These are phyloP conservation scores for Lantana camara DNA, from an alignment of 257 asterid species.

Conservation along the genomic window DNA sequence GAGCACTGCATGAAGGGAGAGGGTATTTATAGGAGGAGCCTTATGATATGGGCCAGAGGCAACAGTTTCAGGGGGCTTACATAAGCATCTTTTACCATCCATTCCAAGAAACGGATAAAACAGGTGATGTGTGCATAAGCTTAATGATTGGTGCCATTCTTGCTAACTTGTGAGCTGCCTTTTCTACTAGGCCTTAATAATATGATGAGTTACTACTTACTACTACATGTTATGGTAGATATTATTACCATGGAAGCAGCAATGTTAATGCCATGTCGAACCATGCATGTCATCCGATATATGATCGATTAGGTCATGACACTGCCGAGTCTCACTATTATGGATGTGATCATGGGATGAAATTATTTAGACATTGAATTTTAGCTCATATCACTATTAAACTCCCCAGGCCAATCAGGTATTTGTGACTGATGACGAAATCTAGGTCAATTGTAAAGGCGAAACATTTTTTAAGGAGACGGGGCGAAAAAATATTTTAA, in stretches of 20 bases:
- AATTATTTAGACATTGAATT: slow-evolving; percentile 27
- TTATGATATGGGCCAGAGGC: slow-evolving; percentile 31
- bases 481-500: slow-evolving; percentile 29
- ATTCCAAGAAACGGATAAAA: slow-evolving; percentile 30
- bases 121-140: slow-evolving; percentile 43
- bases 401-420: slow-evolving; percentile 32
- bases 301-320: slow-evolving; percentile 6
- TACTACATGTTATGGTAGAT: slow-evolving; percentile 32
- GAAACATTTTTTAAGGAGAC: slow-evolving; percentile 20
- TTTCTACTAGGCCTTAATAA: slow-evolving; percentile 25
- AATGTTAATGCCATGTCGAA: slow-evolving; percentile 18
- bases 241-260: slow-evolving; percentile 23
- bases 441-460: slow-evolving; percentile 47
- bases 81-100: slow-evolving; percentile 38
- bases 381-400: slow-evolving; percentile 27
- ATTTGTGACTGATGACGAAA: slow-evolving; percentile 49
- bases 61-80: slow-evolving; percentile 52
- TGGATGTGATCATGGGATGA: slow-evolving; percentile 28
- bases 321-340: too few relatives aligned
- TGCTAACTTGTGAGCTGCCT: slow-evolving; percentile 23
- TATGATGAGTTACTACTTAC: slow-evolving; percentile 19
- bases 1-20: slow-evolving; percentile 43
- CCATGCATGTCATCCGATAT: slow-evolving; percentile 30
- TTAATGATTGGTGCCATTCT: slow-evolving; percentile 39
- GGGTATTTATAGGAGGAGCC: slow-evolving; percentile 61